Evolutionary conservation across 768 basidiomycete species (phyloP).

Genomic region (Agaricus subrufescens): DNA sequence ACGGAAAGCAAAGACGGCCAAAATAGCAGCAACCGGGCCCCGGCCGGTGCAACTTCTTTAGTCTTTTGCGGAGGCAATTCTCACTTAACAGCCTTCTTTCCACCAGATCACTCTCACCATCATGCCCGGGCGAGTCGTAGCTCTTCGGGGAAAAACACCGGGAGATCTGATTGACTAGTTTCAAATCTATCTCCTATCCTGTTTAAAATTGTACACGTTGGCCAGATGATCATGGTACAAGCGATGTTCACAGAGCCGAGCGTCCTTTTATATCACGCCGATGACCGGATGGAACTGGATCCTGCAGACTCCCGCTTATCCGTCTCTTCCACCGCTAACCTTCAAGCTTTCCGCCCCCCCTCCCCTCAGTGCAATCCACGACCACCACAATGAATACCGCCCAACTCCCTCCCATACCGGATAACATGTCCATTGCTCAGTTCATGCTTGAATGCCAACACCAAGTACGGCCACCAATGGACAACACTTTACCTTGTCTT

Average conservation of each 20-base stretch:
- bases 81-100: no score
- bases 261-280: slow-evolving; percentile 3
- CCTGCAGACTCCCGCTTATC: slow-evolving; percentile 1
- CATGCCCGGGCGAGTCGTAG: no score
- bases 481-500: slow-evolving; percentile 38
- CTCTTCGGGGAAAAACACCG: no score
- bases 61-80: no score
- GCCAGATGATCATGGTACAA: not conserved
- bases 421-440: slow-evolving; percentile 49
- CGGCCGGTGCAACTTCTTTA: no score
- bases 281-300: not conserved
- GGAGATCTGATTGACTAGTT: not conserved
- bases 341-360: not conserved
- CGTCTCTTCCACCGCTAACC: slow-evolving; percentile 6
- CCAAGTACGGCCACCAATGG: slow-evolving; percentile 31
- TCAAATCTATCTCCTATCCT: not conserved
- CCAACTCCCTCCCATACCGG: slow-evolving; percentile 40
- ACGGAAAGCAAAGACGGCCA: no score
- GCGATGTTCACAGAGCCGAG: not conserved
- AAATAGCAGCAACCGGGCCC: no score
- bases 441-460: slow-evolving; percentile 52
- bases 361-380: not conserved
- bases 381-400: slow-evolving; percentile 21
- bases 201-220: not conserved
- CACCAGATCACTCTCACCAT: no score